These are phyloP conservation scores for Albifimbria verrucaria DNA, from an alignment of 2,329 filamentous ascomycete genomes.

Conservation along the genomic window DNA sequence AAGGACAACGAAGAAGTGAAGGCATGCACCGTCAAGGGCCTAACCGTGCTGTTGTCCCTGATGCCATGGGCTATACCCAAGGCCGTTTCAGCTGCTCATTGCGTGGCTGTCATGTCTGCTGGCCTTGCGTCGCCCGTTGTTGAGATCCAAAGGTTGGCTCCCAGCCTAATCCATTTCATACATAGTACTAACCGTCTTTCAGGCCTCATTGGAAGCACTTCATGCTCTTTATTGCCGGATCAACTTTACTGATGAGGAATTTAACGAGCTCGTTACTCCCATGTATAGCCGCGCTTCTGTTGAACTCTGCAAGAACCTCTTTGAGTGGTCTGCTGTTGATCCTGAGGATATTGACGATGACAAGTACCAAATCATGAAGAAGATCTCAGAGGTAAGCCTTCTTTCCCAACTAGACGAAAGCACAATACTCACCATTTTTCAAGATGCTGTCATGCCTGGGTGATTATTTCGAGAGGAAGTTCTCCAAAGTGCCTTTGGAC, in stretches of 20 bases:
- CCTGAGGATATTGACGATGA: constrained; percentile 83
- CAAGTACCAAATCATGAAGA: constrained; percentile 90
- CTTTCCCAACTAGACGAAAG: not conserved
- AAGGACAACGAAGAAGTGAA: constrained; percentile 65
- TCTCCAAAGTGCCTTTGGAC: constrained; percentile 59
- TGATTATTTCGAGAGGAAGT: constrained; percentile 78
- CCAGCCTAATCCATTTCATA: not conserved
- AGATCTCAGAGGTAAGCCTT: constrained; percentile 75
- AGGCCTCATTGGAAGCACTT: constrained; percentile 80
- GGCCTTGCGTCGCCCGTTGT: constrained; percentile 68
- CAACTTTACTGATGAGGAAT: constrained; percentile 74
- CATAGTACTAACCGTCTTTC: constrained; percentile 18
- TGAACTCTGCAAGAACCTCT: constrained; percentile 67
- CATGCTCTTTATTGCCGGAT: constrained; percentile 75
- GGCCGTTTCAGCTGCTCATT: constrained; percentile 69
- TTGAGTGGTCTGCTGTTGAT: constrained; percentile 76
- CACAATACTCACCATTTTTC: constrained; percentile 3
- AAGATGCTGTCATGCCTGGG: constrained; percentile 83
- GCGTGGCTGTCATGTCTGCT: constrained; percentile 67
- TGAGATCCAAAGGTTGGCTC: constrained; percentile 65
- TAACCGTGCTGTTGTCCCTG: constrained; percentile 73
- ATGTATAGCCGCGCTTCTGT: constrained; percentile 75
- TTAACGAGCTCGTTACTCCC: constrained; percentile 71
- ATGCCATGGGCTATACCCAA: constrained; percentile 87
- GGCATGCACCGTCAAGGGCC: constrained; percentile 69